Conservation (phyloP, 805 yeast genomes). For the Kodamaea neixiangensis region DNA sequence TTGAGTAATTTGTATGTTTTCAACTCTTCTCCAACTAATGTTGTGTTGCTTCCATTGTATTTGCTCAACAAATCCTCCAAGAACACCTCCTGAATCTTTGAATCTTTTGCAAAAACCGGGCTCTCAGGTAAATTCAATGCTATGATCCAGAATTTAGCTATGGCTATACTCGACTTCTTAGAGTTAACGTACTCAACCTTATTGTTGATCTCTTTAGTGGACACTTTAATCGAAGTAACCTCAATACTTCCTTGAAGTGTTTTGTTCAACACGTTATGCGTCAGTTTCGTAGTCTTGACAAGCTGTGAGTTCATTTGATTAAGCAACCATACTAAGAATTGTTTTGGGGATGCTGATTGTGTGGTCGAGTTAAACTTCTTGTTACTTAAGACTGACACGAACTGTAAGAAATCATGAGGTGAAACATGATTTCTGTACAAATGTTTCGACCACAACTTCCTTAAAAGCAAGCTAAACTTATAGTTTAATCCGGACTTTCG, state of each 20-base stretch:
- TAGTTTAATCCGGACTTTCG: constrained; percentile 32
- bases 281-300: constrained; percentile 7
- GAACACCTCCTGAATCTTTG: constrained; percentile 55
- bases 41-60: constrained; percentile 32
- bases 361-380: not conserved
- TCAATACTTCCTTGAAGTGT: constrained; percentile 57
- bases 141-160: constrained; percentile 49
- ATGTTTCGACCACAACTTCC: constrained; percentile 65
- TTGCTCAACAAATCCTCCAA: constrained; percentile 46
- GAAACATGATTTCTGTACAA: constrained; percentile 65
- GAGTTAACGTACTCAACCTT: constrained; percentile 27
- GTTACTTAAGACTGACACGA: constrained; percentile 17
- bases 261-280: constrained; percentile 23
- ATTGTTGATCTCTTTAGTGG: constrained; percentile 14
- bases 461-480: constrained; percentile 47
- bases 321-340: constrained; percentile 60
- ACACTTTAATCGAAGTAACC: constrained; percentile 21
- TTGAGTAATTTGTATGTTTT: constrained; percentile 39
- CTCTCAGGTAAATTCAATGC: constrained; percentile 60
- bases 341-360: constrained; percentile 48
- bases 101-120: constrained; percentile 46
- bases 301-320: constrained; percentile 42
- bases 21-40: constrained; percentile 34
- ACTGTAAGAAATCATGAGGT: constrained; percentile 64
- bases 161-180: not conserved